Percentiles rank a stretch among this genome's conserved stretches.
phyloP scores from a whole-genome alignment of 1,284 basidiomycete genomes.

The Leccinum variabile region DNA sequence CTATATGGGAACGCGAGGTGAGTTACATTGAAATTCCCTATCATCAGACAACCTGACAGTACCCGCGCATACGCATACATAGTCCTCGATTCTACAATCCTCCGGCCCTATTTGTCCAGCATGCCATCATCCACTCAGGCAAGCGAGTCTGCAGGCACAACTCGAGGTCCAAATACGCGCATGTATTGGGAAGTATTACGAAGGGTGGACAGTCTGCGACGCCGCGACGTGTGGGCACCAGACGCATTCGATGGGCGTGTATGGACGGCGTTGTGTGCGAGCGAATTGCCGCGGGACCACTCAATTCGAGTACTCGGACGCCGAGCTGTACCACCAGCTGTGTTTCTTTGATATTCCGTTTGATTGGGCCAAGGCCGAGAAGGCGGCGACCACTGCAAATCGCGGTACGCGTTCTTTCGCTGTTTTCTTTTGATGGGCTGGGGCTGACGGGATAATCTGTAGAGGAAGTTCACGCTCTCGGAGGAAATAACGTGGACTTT shows the following conservation, averaged over 20 bases:
- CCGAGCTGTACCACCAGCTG: conserved; percentile 83
- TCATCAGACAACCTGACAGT: background rate
- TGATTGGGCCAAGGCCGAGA: conserved; percentile 64
- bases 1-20: conserved; percentile 67
- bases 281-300: conserved; percentile 69
- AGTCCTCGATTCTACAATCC: conserved; percentile 51
- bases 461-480: conserved; percentile 61
- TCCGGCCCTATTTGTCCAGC: conserved; percentile 58
- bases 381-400: conserved; percentile 45
- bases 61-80: background rate
- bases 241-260: conserved; percentile 92
- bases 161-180: conserved; percentile 83
- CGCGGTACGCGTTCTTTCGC: conserved; percentile 43
- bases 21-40: conserved; percentile 18
- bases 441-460: conserved; percentile 8
- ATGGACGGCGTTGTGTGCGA: conserved; percentile 78
- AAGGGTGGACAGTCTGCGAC: conserved; percentile 86
- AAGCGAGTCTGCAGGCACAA: conserved; percentile 75
- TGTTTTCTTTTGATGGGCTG: background rate
- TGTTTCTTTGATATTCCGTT: conserved; percentile 83
- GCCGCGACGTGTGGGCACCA: conserved; percentile 82
- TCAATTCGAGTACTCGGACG: conserved; percentile 83
- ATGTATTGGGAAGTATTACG: conserved; percentile 83
- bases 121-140: conserved; percentile 58
- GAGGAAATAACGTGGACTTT: conserved; percentile 47